Evolutionary conservation across 176 grass and related monocot species (phyloP), one percentile per base, ranked within the genome.

Genomic region (Canna indica): DNA sequence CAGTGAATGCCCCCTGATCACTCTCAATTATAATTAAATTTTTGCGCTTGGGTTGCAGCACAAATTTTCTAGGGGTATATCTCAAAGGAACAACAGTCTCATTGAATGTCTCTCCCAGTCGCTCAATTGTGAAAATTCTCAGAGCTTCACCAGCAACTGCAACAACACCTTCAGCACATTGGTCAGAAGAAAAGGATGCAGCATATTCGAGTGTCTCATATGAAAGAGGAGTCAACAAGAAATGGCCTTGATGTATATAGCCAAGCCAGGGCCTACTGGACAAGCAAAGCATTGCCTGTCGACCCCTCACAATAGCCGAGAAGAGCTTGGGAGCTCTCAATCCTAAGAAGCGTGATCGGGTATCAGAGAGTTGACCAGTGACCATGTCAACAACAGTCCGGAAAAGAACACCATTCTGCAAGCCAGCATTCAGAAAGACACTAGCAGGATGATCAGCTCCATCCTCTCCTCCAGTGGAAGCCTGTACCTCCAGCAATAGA

Each of bases 361-460:
- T 92, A 84, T 99, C 89, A 1, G 90, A 99, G 47, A 99, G 74
- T 77, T 99, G 94, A 74, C 94, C 90, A 35, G 90, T 99, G 47
- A 99, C 84, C 90, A 93, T 99, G 73, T 99, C 94, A 81, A 99
- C 94, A 33, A 93, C 83, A n/a, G 94, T 99, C 2, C 94, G 80
- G 30, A 99, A 99, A 82, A 99, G 84, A 20, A 99, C 94, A 68
- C 94, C 94, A 39, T 99, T 99, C 76, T 93, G 94, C 78, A 99
- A 82, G 61, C 94, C 94, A 80, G 94, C 94, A 81, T 99, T 99
- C 36, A 99, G 86, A 61, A 93, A 99, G 59, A 99, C 81, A 71
- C 85, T 99, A 48, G 89, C 89, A 58, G 94, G 94, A 85, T 93
- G 83, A 58, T 92, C 90, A n/a, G 94, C 90, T 75, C 94, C 94